These are phyloP conservation scores for Pseudofabraea citricarpa DNA, from an alignment of 2,329 filamentous ascomycete genomes.

Conservation along the genomic window DNA sequence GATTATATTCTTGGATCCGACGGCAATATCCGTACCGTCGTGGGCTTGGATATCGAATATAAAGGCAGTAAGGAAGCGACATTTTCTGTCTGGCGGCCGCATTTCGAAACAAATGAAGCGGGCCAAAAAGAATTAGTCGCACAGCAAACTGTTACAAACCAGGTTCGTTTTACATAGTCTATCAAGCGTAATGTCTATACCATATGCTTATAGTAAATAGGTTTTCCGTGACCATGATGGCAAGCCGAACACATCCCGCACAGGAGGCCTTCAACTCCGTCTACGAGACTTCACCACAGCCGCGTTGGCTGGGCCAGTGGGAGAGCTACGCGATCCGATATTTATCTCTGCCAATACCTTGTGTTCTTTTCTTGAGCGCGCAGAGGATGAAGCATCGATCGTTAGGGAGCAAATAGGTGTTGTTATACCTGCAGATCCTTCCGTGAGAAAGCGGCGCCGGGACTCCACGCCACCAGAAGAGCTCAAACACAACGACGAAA, in stretches of 20 bases:
- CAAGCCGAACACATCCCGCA: background rate
- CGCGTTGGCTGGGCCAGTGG: background rate
- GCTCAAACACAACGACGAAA: constrained; percentile 11
- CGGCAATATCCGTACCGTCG: constrained; percentile 24
- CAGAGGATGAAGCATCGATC: constrained; percentile 5
- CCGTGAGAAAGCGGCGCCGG: constrained; percentile 13
- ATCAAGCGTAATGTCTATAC: too few relatives aligned
- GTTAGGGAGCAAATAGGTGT: constrained; percentile 10
- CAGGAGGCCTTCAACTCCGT: background rate
- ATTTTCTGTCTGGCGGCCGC: constrained; percentile 27
- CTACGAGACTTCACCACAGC: background rate
- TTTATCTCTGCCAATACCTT: background rate
- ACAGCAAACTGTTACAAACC: background rate
- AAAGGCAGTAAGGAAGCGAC: constrained; percentile 21
- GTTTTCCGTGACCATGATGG: too few relatives aligned
- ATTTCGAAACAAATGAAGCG: constrained; percentile 11
- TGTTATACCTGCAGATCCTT: constrained; percentile 10
- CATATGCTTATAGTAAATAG: too few relatives aligned
- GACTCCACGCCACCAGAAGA: constrained; percentile 12
- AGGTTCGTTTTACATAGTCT: too few relatives aligned
- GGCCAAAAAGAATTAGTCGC: constrained; percentile 6
- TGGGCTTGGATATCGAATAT: constrained; percentile 30
- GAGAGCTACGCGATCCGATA: background rate
- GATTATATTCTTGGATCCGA: constrained; percentile 27
- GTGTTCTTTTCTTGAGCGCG: background rate